Base-by-base conservation (phyloP, 2,329 filamentous ascomycete genomes). In the Colletotrichum sp. region DNA sequence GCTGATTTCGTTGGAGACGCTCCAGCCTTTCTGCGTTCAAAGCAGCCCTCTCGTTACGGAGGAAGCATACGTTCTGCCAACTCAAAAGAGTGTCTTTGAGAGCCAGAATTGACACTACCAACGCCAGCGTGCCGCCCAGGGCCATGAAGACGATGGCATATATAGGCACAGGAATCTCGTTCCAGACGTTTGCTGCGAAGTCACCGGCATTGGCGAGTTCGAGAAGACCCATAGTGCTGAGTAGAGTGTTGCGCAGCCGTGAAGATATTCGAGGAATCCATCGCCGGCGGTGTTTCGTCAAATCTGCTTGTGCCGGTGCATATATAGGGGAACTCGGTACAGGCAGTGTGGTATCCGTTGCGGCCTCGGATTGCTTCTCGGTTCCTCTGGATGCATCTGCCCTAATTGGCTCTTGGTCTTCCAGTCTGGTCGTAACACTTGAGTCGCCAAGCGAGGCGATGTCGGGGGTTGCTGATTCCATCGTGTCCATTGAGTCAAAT, bases 161-260 rank as follows among this genome's bases (percentile, higher is more conserved):
- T 2, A 79, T 77, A 0, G 89, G 89, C 0, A 90, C 85, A 0
- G 89, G 90, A 0, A 86, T 82, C 2, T 86, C 77, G 77, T 91
- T 91, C 88, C 88, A 91, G 2, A 91, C 86, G 70, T 91, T 91
- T 71, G 90, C 90, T 0, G 89, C 88, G 70, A 91, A 91, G 77
- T 91, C 90, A 3, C 86, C 86, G 0, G 89, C 88, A 78, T 91
- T 91, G 69, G 88, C 88, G 3, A 91, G 83, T 75, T 91, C 90
- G 22, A 91, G 86, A 64, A 88, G 88, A 1, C 89, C 90, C 2
- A 90, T 67, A 5, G 65, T 67, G 18, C 43, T 67, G 15, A 67
- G 28, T 25, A 67, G 27, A 16, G 18, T 68, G 8, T 68, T 60
- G 15, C 66, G 28, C n/a, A 60, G 9, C 3, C 22, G 12, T 3